Conservation (phyloP, 768 basidiomycete genomes). For the Leucosporidium creatinivorum region DNA sequence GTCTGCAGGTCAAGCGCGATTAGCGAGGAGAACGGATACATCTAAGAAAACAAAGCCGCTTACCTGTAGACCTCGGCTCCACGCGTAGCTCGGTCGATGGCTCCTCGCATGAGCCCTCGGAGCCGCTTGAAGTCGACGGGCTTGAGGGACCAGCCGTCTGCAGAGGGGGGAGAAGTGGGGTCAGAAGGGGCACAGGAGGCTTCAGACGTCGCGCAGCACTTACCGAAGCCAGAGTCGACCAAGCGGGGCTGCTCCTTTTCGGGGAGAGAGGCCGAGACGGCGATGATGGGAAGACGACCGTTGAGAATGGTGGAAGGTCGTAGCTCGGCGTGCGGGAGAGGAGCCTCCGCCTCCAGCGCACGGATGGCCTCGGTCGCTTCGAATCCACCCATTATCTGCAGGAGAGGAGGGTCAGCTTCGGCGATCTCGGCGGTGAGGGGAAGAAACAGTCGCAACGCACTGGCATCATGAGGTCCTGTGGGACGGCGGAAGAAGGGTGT, state of each 20-base stretch:
- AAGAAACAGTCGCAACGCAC: too few species aligned
- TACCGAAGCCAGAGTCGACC: too few species aligned
- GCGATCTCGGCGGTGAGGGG: too few species aligned
- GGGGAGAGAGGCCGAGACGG: constrained; percentile 66
- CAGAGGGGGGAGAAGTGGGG: constrained; percentile 14
- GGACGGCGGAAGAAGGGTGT: too few species aligned
- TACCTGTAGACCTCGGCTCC: constrained; percentile 46
- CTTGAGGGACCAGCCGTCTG: constrained; percentile 67
- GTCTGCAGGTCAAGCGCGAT: not conserved
- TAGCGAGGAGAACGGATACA: not conserved
- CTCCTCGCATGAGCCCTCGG: constrained; percentile 53
- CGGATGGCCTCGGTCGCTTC: constrained; percentile 64
- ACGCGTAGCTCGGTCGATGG: constrained; percentile 53
- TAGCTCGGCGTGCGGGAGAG: constrained; percentile 1
- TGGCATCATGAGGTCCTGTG: constrained; percentile 54
- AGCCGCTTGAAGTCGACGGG: constrained; percentile 61
- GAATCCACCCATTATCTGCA: constrained; percentile 59
- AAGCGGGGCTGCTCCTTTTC: constrained; percentile 1
- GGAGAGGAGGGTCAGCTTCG: too few species aligned
- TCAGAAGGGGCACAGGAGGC: too few species aligned
- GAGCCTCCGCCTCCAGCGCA: constrained; percentile 48
- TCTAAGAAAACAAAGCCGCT: not conserved
- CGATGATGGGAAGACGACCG: constrained; percentile 64
- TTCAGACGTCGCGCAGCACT: too few species aligned
- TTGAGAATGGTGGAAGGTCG: constrained; percentile 52